Base-by-base conservation (phyloP, 73 alveolate genomes). In the Tetrahymena malaccensis region DNA sequence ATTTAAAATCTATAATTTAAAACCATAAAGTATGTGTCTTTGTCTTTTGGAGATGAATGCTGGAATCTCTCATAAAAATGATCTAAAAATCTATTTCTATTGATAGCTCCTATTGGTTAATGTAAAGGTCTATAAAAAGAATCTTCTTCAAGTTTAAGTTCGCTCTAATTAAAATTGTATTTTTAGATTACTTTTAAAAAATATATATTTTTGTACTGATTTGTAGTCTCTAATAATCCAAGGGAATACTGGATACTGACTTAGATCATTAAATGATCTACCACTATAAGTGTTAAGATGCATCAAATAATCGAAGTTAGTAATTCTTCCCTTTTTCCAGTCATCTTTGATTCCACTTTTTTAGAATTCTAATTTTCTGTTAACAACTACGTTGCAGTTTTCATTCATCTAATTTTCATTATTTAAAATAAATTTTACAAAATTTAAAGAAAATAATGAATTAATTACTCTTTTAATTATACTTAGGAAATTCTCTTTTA, bases 221-320 rank as follows among this genome's bases (percentile, higher is more conserved):
- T 96, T 95, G 85, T 97, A 98, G 95, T 98, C 98, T 96, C 97
- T 95, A 55, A 98, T 34, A 43, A 99, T 96, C 99, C 99, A 99
- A 1, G 99, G 99, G 95, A 98, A 99, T n/a, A 99, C 99, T 27
- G 99, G 99, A 94, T 99, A 99, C 94, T 99, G 98, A 85, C 94
- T 95, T 44, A 85, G 96, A 96, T 43, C 99, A 96, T 95, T 96
- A 97, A 94, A 97, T 96, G 94, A 96, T 98, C 97, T 95, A 4
- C 97, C 97, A 34, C 98, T 96, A 38, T 98, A 98, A 33, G 97
- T 94, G 96, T 98, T 98, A 19, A 99, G 97, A 94, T 98, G 98
- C 21, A 97, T 96, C 43, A 97, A 96, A 84, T 97, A 95, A 55
- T 96, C 96, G 56, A 97, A 98, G 93, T 96, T 95, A 34, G 98